Conservation (phyloP, 106 monocot species). For the Gastrodia elata region DNA sequence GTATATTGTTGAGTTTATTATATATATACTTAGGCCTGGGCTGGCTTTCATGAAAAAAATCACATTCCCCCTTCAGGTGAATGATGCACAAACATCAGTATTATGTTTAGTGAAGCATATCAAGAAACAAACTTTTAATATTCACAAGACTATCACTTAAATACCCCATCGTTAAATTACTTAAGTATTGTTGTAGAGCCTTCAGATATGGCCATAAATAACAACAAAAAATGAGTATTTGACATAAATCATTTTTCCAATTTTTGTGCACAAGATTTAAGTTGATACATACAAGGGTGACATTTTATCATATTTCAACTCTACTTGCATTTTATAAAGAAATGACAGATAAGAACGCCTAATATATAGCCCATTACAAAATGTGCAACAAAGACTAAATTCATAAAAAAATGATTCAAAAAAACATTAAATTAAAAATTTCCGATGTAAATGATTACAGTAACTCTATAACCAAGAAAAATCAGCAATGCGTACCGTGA, state of each 20-base stretch:
- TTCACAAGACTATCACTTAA: neutral
- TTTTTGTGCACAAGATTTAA: neutral
- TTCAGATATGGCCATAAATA: neutral
- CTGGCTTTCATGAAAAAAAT: too few species aligned
- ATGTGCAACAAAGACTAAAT: neutral
- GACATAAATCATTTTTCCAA: neutral
- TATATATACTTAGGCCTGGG: too few species aligned
- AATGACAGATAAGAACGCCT: neutral
- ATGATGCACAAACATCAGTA: too few species aligned
- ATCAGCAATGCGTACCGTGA: neutral
- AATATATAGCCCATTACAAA: neutral
- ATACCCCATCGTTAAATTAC: neutral
- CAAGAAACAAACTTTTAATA: too few species aligned
- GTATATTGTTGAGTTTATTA: too few species aligned
- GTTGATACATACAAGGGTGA: neutral
- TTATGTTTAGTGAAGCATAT: too few species aligned
- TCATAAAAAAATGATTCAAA: neutral
- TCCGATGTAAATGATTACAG: neutral
- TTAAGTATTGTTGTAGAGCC: neutral
- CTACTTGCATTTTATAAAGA: neutral
- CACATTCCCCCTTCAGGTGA: too few species aligned
- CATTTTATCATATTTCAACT: neutral
- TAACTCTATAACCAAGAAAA: neutral
- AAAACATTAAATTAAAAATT: neutral
- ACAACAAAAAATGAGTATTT: neutral